phyloP scores from a whole-genome alignment of 345 rosid genomes.

The Stellera chamaejasme region DNA sequence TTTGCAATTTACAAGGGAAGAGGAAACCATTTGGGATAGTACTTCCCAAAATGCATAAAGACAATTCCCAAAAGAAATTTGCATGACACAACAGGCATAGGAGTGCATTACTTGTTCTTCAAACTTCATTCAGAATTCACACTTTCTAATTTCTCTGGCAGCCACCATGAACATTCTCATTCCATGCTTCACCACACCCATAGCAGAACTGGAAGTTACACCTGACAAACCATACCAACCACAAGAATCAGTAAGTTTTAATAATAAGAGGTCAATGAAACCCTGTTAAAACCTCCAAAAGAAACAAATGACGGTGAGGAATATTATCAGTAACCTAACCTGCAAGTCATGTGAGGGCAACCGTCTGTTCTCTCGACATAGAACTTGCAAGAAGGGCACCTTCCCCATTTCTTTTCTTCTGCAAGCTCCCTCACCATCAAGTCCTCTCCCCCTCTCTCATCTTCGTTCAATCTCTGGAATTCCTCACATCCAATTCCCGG shows the following conservation, averaged over 20 bases:
- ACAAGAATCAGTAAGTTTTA: neutral
- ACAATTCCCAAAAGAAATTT: too few species aligned
- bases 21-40: too few species aligned
- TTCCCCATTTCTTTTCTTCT: constrained; percentile 28
- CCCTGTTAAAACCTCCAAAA: too few species aligned
- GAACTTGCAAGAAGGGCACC: constrained; percentile 38
- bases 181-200: constrained; percentile 35
- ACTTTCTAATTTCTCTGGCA: neutral
- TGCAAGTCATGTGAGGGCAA: constrained; percentile 39
- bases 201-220: constrained; percentile 40
- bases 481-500: constrained; percentile 26
- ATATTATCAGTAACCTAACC: constrained; percentile 15
- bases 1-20: too few species aligned
- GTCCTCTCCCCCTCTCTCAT: constrained; percentile 37
- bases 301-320: too few species aligned
- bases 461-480: constrained; percentile 21
- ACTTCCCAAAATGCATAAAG: too few species aligned
- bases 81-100: too few species aligned
- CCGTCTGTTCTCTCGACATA: constrained; percentile 35
- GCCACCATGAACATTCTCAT: constrained; percentile 16
- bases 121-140: too few species aligned
- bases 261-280: too few species aligned
- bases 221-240: constrained; percentile 21
- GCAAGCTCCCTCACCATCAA: constrained; percentile 34
- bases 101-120: too few species aligned